Evolutionary conservation across 768 basidiomycete genomes (phyloP).

Genomic region (Serendipita sp.): DNA sequence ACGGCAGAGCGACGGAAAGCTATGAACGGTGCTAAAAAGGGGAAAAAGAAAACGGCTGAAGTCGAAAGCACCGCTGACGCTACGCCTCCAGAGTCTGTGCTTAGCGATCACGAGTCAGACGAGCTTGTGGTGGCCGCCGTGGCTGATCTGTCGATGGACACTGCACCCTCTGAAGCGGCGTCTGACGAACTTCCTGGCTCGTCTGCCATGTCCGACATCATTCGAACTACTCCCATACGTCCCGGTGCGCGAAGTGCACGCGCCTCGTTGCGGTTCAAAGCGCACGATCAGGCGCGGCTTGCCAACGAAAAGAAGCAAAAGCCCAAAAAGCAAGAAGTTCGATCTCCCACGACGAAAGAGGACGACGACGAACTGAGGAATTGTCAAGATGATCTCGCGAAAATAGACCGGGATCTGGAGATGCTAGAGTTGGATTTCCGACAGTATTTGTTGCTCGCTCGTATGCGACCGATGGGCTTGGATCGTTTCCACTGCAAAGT

Average conservation of each 20-base stretch:
- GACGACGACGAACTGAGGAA: conserved; percentile 69
- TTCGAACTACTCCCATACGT: conserved; percentile 24
- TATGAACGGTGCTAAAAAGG: conserved; percentile 8
- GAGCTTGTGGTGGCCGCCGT: conserved; percentile 7
- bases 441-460: conserved; percentile 65
- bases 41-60: conserved; percentile 2
- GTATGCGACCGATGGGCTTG: conserved; percentile 75
- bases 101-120: conserved; percentile 11
- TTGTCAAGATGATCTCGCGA: conserved; percentile 76
- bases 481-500: conserved; percentile 90
- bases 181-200: conserved; percentile 8
- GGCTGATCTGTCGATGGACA: neutral
- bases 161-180: conserved; percentile 9
- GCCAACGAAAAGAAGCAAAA: conserved; percentile 72
- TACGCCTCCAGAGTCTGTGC: neutral
- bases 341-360: conserved; percentile 39
- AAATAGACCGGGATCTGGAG: conserved; percentile 64
- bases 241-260: conserved; percentile 25
- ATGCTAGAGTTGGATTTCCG: conserved; percentile 89
- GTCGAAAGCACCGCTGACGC: neutral
- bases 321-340: conserved; percentile 36
- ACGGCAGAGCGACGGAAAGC: neutral
- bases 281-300: conserved; percentile 34
- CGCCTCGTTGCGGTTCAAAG: conserved; percentile 32
- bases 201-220: conserved; percentile 30